Base-by-base conservation (phyloP, 441 rosid genomes). In the Isatis lusitanica region DNA sequence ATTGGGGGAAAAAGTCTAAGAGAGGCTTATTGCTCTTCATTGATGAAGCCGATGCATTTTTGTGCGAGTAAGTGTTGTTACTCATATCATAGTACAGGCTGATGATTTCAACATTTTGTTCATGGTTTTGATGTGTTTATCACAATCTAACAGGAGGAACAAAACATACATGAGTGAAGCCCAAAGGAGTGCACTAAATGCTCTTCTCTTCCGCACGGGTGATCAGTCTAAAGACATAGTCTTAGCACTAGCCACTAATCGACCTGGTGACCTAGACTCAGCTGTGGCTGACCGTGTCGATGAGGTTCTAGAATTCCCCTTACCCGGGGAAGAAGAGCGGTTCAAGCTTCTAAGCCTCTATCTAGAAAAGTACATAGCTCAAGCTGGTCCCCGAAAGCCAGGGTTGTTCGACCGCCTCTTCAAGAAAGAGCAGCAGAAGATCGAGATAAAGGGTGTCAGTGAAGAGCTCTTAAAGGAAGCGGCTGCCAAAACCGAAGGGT, bases 151-250 rank as follows among this genome's bases (percentile, higher is more conserved):
- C 83, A 91, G 98, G 89, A 85, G 97, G 67, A 95, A 92, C 83
- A 95, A 90, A 83, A 95, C 88, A 70, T 89, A 87, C 81, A 92
- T 92, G 98, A 94, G 99, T 70, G 99, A 94, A 90, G 97, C 97
- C 13, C 99, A 94, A 76, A 78, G 98, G 71, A 95, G 99, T 77
- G 98, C 99, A 55, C 83, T 95, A 6, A 95, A 95, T 70, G 97
- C 98, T 15, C 92, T 93, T 55, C 97, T 95, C 61, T 95, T 83
- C 77, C 95, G 91, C 8, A 95, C 97, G 0, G 98, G 98, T 30
- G 95, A 93, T 77, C 98, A 95, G 73, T 92, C 95, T 71, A 92
- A 91, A 82, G 97, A 95, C 78, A 88, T 91, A 56, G 98, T 93
- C 74, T 88, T 91, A 61, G 98, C 94, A 13, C 97, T 95, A 33